A percentile compares a stretch with the other conserved stretches of the same genome.
phyloP scores from a whole-genome alignment of 1,284 basidiomycete species.

The Trichosporon sp. region DNA sequence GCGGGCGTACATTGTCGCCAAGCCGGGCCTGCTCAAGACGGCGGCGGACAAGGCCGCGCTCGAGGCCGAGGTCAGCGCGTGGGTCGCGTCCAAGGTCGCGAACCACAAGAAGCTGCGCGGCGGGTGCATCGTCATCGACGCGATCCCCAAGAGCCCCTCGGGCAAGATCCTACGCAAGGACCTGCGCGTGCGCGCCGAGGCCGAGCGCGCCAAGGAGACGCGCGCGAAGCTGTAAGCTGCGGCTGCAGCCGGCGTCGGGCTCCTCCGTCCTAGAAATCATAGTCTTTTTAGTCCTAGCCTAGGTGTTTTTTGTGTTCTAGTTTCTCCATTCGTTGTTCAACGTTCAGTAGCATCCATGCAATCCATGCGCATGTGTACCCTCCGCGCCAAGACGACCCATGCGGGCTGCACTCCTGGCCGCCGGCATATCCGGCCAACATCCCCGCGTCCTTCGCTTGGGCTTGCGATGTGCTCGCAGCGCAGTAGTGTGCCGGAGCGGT shows the following conservation, averaged over 20 bases:
- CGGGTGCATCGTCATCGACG: slow-evolving; percentile 50
- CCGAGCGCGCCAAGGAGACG: slow-evolving; percentile 20
- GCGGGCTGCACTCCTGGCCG: neutral
- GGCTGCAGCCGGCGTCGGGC: no score
- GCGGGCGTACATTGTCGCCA: slow-evolving; percentile 34
- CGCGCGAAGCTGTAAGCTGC: slow-evolving; percentile 17
- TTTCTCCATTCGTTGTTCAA: neutral
- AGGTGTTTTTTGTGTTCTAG: neutral
- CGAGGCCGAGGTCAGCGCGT: slow-evolving; percentile 56
- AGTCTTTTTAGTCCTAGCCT: neutral
- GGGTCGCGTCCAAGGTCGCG: slow-evolving; percentile 59
- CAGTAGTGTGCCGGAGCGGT: no score
- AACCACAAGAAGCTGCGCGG: slow-evolving; percentile 52
- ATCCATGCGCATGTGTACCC: neutral
- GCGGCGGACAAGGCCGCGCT: slow-evolving; percentile 44
- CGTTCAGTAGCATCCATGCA: no score
- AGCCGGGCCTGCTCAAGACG: neutral
- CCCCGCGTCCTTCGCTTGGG: neutral
- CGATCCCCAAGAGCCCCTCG: slow-evolving; percentile 51
- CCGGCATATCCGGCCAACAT: neutral
- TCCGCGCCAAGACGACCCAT: neutral
- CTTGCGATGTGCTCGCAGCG: no score
- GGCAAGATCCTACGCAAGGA: slow-evolving; percentile 47
- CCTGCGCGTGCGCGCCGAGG: slow-evolving; percentile 32
- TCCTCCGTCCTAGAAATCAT: neutral